Conservation (phyloP, 208 protist genomes). For the Acanthamoeba rhysodes region DNA sequence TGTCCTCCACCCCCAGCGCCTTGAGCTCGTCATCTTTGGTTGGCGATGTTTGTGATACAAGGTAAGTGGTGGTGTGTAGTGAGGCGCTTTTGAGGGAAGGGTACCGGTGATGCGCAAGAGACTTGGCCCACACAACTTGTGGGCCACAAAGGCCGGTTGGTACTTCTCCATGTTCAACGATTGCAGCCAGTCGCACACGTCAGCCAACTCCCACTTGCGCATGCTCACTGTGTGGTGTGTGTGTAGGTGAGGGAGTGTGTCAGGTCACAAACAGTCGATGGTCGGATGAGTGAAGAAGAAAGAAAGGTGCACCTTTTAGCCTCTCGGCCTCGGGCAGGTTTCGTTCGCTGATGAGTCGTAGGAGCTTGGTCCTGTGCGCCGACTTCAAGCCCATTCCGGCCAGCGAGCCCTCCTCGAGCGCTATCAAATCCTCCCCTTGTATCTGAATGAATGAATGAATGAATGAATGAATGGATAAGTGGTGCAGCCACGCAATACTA, state of each 20-base stretch:
- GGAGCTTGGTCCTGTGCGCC: neutral
- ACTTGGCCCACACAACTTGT: neutral
- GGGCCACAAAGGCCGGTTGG: neutral
- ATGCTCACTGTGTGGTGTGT: neutral
- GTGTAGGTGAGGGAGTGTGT: too few relatives aligned
- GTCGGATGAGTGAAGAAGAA: neutral
- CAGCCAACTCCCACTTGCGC: neutral
- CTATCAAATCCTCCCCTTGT: neutral
- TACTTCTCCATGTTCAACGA: neutral
- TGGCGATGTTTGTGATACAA: neutral
- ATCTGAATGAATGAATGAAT: neutral
- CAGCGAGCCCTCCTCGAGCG: neutral
- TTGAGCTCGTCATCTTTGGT: slow-evolving; percentile 47
- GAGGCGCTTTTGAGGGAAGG: neutral
- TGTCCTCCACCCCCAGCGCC: slow-evolving; percentile 29
- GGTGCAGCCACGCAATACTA: neutral
- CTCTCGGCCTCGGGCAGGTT: neutral
- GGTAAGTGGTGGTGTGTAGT: neutral
- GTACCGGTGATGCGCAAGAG: neutral
- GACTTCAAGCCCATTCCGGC: neutral
- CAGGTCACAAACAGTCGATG: too few relatives aligned
- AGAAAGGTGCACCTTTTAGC: neutral
- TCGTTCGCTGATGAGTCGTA: neutral
- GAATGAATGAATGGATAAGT: neutral
- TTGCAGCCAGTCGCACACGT: slow-evolving; percentile 51